Conservation (phyloP, 2,329 filamentous ascomycete species). For the Penicillium olsonii region DNA sequence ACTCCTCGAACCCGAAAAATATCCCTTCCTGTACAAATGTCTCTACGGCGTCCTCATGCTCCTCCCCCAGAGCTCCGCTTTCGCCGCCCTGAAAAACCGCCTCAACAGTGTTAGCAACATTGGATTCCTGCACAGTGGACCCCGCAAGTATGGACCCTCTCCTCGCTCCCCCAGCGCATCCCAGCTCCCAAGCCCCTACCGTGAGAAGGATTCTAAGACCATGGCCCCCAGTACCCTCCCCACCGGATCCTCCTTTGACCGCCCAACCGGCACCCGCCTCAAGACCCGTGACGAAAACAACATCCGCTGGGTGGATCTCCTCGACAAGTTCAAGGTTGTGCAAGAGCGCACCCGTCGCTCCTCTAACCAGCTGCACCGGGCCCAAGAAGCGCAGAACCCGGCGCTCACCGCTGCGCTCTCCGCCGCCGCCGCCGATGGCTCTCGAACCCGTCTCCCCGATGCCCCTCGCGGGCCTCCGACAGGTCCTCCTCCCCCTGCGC, state of each 20-base stretch:
- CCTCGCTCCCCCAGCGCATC: background rate
- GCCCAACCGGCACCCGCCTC: constrained; percentile 67
- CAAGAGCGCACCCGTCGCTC: constrained; percentile 80
- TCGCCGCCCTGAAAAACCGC: constrained; percentile 93
- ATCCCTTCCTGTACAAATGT: constrained; percentile 95
- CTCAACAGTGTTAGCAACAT: constrained; percentile 97
- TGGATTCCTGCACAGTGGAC: constrained; percentile 84
- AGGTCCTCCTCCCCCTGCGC: constrained; percentile 37
- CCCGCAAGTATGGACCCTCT: constrained; percentile 65
- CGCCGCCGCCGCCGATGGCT: constrained; percentile 29
- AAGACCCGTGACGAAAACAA: constrained; percentile 79
- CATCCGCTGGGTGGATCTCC: constrained; percentile 87
- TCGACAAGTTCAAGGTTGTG: constrained; percentile 91
- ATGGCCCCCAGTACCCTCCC: constrained; percentile 14
- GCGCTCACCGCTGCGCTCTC: constrained; percentile 35
- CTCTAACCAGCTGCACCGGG: constrained; percentile 45
- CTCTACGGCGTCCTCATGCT: constrained; percentile 97
- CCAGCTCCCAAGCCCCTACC: constrained; percentile 3
- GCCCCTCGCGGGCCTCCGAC: constrained; percentile 27
- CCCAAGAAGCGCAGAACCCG: constrained; percentile 51
- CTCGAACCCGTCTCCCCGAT: constrained; percentile 40
- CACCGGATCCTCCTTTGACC: constrained; percentile 60
- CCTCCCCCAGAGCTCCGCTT: constrained; percentile 94
- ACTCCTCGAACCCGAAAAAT: constrained; percentile 90
- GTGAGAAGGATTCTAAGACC: constrained; percentile 11